These are phyloP conservation scores for Claviceps cyperi DNA, from an alignment of 2,329 filamentous ascomycete genomes.

Conservation along the genomic window DNA sequence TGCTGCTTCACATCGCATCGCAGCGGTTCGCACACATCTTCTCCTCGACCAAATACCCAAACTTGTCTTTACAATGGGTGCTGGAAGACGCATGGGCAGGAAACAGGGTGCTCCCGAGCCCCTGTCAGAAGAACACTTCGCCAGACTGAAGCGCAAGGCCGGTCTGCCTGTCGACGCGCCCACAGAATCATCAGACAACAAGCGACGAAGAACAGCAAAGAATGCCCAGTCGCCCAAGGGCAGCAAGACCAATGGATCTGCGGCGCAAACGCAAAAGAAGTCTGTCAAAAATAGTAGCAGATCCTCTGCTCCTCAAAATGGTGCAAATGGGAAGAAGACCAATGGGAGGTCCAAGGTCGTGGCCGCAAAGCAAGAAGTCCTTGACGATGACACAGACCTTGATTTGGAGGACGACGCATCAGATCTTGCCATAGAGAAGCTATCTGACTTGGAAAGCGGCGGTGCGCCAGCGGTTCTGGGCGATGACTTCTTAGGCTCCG, in stretches of 20 bases:
- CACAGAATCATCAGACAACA: constrained; percentile 27
- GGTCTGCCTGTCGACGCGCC: constrained; percentile 49
- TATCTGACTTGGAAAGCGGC: constrained; percentile 28
- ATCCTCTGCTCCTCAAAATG: constrained; percentile 4
- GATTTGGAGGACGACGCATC: constrained; percentile 30
- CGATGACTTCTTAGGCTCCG: constrained; percentile 46
- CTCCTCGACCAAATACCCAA: constrained; percentile 4
- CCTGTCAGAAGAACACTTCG: constrained; percentile 66
- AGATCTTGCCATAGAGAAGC: constrained; percentile 26
- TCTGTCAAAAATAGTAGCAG: constrained; percentile 12
- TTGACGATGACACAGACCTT: constrained; percentile 21
- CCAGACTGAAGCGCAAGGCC: constrained; percentile 74
- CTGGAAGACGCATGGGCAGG: constrained; percentile 71
- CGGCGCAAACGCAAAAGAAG: constrained; percentile 11
- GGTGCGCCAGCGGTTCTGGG: constrained; percentile 24
- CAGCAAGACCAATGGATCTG: constrained; percentile 5
- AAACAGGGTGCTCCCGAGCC: constrained; percentile 82
- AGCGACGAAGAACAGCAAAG: constrained; percentile 10
- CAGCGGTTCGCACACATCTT: not conserved
- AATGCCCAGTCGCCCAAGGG: constrained; percentile 12
- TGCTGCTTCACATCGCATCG: not conserved
- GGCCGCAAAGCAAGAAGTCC: constrained; percentile 7
- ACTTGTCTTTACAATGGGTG: constrained; percentile 52
- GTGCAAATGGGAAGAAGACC: constrained; percentile 9
- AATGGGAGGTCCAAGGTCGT: constrained; percentile 16